These are phyloP conservation scores for Cadophora sp. DNA, from an alignment of 2,329 filamentous ascomycete species.

Conservation along the genomic window DNA sequence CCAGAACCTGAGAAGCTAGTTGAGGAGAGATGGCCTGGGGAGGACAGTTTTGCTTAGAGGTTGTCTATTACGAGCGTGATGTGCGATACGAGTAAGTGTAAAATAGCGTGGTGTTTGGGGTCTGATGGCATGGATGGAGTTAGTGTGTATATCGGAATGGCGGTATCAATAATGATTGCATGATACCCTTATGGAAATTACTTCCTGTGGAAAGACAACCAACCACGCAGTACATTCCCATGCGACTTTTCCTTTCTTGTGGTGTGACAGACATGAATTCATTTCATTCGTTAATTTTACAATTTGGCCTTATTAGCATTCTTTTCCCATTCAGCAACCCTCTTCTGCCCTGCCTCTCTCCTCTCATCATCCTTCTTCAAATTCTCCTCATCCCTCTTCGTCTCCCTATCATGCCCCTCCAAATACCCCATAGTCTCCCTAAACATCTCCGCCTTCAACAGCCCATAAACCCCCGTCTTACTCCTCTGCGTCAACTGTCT, in stretches of 20 bases:
- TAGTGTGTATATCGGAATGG: constrained; percentile 28
- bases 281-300: constrained; percentile 26
- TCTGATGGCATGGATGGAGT: constrained; percentile 25
- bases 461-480: constrained; percentile 70
- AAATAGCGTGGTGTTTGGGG: constrained; percentile 29
- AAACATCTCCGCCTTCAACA: constrained; percentile 80
- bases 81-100: constrained; percentile 30
- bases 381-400: constrained; percentile 55
- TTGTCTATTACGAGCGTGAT: constrained; percentile 31
- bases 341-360: constrained; percentile 32
- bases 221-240: neutral
- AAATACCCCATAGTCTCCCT: constrained; percentile 67
- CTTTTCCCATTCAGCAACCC: constrained; percentile 41
- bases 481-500: constrained; percentile 66
- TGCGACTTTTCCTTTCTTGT: neutral
- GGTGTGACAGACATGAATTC: neutral
- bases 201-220: neutral
- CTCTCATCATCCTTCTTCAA: constrained; percentile 48
- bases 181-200: constrained; percentile 2
- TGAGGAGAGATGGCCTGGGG: constrained; percentile 38
- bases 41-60: constrained; percentile 45
- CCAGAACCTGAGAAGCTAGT: constrained; percentile 7
- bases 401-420: constrained; percentile 57
- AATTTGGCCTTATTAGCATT: constrained; percentile 40
- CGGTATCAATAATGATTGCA: constrained; percentile 33